These are phyloP conservation scores for Tulasnella sp. DNA, from an alignment of 768 basidiomycete genomes.

Conservation along the genomic window DNA sequence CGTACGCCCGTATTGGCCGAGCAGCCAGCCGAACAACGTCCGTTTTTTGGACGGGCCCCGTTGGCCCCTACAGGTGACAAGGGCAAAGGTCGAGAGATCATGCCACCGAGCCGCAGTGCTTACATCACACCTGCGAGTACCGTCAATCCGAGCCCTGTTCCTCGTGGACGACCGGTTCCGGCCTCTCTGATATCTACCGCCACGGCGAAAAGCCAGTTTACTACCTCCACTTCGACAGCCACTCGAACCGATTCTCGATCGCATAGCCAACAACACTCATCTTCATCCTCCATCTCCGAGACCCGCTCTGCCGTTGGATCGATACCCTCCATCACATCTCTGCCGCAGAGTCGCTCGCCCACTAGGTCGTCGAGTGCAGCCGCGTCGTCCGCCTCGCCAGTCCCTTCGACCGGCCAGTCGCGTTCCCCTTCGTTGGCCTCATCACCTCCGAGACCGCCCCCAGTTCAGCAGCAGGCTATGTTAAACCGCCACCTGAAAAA, in stretches of 20 bases:
- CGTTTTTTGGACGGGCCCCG: neutral
- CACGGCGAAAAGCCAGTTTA: conserved; percentile 3
- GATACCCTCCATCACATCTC: conserved; percentile 71
- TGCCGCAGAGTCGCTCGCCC: conserved; percentile 43
- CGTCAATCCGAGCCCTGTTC: conserved; percentile 19
- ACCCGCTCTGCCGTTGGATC: conserved; percentile 59
- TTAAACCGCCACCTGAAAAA: conserved; percentile 30
- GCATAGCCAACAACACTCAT: conserved; percentile 1
- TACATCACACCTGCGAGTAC: conserved; percentile 3
- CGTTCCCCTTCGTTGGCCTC: conserved; percentile 13
- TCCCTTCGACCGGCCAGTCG: neutral
- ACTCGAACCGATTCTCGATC: neutral
- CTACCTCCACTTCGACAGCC: neutral
- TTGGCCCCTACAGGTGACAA: neutral
- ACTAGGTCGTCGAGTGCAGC: conserved; percentile 31
- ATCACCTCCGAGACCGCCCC: conserved; percentile 8
- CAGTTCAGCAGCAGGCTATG: conserved; percentile 29
- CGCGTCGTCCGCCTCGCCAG: conserved; percentile 23
- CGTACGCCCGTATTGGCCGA: neutral
- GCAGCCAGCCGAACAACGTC: neutral
- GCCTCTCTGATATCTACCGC: neutral
- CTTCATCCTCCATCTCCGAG: conserved; percentile 9
- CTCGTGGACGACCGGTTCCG: conserved; percentile 31
- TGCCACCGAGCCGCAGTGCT: neutral
- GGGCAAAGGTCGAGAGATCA: neutral